Conservation (phyloP, 2,329 filamentous ascomycete species). For the Alternaria infectoria region DNA sequence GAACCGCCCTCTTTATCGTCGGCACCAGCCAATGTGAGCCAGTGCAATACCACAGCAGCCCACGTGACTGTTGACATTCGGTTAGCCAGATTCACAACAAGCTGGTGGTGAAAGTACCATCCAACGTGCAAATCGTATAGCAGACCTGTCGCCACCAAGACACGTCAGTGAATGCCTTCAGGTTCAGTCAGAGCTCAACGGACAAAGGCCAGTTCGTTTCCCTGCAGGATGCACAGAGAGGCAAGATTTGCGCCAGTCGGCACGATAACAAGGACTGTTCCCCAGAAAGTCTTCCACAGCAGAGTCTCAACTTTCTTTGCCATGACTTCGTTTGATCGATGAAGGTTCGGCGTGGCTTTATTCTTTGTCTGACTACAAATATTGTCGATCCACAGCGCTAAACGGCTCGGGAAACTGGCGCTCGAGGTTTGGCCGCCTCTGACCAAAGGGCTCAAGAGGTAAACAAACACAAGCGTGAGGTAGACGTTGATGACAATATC, state of each 20-base stretch:
- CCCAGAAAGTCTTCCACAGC: slow-evolving; percentile 39
- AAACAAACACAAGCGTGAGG: slow-evolving; percentile 50
- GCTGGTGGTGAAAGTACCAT: slow-evolving; percentile 38
- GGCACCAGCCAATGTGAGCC: slow-evolving; percentile 40
- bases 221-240: slow-evolving; percentile 37
- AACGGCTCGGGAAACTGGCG: slow-evolving; percentile 15
- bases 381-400: slow-evolving; percentile 21
- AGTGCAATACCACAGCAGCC: slow-evolving; percentile 43
- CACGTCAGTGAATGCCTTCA: neutral
- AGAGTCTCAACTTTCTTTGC: slow-evolving; percentile 33
- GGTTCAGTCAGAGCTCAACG: neutral
- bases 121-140: slow-evolving; percentile 49
- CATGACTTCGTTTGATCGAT: slow-evolving; percentile 22
- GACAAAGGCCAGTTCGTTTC: slow-evolving; percentile 48
- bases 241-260: slow-evolving; percentile 49
- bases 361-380: slow-evolving; percentile 7
- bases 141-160: slow-evolving; percentile 33
- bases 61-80: slow-evolving; percentile 40
- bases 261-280: slow-evolving; percentile 46
- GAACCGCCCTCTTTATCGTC: slow-evolving; percentile 24
- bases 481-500: slow-evolving; percentile 48
- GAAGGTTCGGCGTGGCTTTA: slow-evolving; percentile 8
- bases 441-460: slow-evolving; percentile 44
- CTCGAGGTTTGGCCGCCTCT: slow-evolving; percentile 14
- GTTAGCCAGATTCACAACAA: neutral